phyloP scores from a whole-genome alignment of 208 protist genomes.

The Crithidia acanthocephali region DNA sequence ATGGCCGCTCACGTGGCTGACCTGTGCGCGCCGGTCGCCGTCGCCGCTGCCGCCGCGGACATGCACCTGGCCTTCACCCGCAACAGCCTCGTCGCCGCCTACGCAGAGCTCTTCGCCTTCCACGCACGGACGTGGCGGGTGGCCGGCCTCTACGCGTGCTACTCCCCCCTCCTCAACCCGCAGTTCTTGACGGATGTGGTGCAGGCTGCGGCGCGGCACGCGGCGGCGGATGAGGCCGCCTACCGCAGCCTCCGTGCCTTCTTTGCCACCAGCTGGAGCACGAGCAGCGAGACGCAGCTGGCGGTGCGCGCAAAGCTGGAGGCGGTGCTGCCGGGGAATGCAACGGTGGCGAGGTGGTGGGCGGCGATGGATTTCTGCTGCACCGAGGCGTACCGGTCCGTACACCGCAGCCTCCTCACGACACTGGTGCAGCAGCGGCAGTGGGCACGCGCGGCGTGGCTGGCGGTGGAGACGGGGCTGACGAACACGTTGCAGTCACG shows the following conservation, averaged over 20 bases:
- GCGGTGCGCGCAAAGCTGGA: slow-evolving; percentile 45
- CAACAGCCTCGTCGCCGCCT: slow-evolving; percentile 56
- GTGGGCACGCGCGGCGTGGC: slow-evolving; percentile 59
- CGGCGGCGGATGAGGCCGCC: slow-evolving; percentile 38
- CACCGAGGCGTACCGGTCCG: slow-evolving; percentile 39
- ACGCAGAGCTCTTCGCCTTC: slow-evolving; percentile 51
- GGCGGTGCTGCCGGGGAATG: slow-evolving; percentile 40
- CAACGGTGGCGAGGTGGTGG: slow-evolving; percentile 64
- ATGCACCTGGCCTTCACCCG: slow-evolving; percentile 65
- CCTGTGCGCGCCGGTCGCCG: slow-evolving; percentile 56
- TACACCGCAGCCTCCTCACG: slow-evolving; percentile 53
- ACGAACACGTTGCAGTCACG: slow-evolving; percentile 52
- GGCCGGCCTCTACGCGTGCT: slow-evolving; percentile 64
- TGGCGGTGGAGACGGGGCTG: slow-evolving; percentile 67
- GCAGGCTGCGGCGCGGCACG: slow-evolving; percentile 31
- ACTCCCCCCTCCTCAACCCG: slow-evolving; percentile 78
- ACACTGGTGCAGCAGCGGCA: slow-evolving; percentile 39
- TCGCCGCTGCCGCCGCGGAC: slow-evolving; percentile 34
- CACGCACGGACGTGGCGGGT: slow-evolving; percentile 62
- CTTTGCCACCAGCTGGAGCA: slow-evolving; percentile 51
- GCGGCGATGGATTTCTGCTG: slow-evolving; percentile 56
- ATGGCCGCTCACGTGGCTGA: slow-evolving; percentile 87
- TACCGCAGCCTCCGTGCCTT: slow-evolving; percentile 55
- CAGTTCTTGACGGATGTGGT: slow-evolving; percentile 45
- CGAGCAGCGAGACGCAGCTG: slow-evolving; percentile 48